phyloP scores from a whole-genome alignment of 129 eudicot genomes.

The Helichrysum umbraculigerum region DNA sequence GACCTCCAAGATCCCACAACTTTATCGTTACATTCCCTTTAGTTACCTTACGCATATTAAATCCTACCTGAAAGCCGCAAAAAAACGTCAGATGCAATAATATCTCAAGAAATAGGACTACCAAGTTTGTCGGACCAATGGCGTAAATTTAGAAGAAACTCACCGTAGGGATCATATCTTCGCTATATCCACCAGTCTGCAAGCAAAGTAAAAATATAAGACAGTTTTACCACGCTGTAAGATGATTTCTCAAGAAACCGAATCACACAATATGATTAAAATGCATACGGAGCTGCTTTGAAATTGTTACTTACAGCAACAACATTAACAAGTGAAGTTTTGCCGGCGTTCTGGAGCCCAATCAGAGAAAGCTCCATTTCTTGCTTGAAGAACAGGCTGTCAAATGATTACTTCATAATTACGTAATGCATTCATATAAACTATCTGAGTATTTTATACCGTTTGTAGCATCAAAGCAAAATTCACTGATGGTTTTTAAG shows the following conservation, averaged over 20 bases:
- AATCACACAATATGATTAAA: no score
- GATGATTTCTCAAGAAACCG: background rate
- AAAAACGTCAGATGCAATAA: no score
- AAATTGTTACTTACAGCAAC: slow-evolving; percentile 60
- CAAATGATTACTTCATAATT: no score
- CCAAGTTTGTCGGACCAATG: background rate
- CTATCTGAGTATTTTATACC: no score
- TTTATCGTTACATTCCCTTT: slow-evolving; percentile 98
- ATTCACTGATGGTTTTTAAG: no score
- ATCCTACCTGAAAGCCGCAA: slow-evolving; percentile 69
- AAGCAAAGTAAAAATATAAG: slow-evolving; percentile 18
- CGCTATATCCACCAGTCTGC: slow-evolving; percentile 95
- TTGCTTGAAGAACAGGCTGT: slow-evolving; percentile 92
- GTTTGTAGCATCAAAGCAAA: no score
- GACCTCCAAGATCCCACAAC: slow-evolving; percentile 99
- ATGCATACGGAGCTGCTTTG: no score
- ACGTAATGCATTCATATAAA: no score
- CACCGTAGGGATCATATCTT: slow-evolving; percentile 98
- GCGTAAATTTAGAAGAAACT: slow-evolving; percentile 20
- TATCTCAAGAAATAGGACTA: no score
- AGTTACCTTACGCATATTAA: slow-evolving; percentile 95
- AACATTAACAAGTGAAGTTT: slow-evolving; percentile 89
- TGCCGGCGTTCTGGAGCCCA: slow-evolving; percentile 91
- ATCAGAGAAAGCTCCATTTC: slow-evolving; percentile 95
- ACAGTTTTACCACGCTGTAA: slow-evolving; percentile 1